A percentile compares a stretch with the other conserved stretches of the same genome.
These are phyloP conservation scores for Pseudogymnoascus sp. DNA, from an alignment of 2,329 filamentous ascomycete genomes.

Conservation along the genomic window DNA sequence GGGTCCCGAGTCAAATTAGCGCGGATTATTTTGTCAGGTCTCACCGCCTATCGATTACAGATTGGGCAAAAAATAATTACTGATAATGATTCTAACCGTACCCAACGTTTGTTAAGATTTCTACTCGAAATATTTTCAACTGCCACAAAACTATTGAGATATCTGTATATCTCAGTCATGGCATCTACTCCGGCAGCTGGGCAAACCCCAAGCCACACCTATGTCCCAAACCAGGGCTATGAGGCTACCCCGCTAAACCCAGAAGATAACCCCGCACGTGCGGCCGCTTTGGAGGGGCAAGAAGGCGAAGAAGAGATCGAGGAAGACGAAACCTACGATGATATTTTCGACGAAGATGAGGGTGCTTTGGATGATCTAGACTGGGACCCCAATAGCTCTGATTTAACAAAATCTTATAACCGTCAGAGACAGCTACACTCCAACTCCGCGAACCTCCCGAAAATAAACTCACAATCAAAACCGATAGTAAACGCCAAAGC, in stretches of 20 bases:
- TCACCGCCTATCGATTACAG: slow-evolving; percentile 13
- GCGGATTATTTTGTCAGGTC: slow-evolving; percentile 6
- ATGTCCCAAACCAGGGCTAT: slow-evolving; percentile 45
- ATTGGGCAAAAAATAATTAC: slow-evolving; percentile 13
- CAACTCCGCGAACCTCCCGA: slow-evolving; percentile 43
- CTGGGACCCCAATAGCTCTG: slow-evolving; percentile 52
- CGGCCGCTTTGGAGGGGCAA: slow-evolving; percentile 29
- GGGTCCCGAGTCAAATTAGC: slow-evolving; percentile 9
- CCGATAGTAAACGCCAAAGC: slow-evolving; percentile 73
- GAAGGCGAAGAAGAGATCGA: slow-evolving; percentile 26
- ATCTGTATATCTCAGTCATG: slow-evolving; percentile 5
- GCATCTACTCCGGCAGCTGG: slow-evolving; percentile 36
- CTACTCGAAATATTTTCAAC: neutral
- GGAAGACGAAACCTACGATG: slow-evolving; percentile 39
- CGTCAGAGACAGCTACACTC: slow-evolving; percentile 66
- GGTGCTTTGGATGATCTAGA: slow-evolving; percentile 53
- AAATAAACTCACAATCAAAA: slow-evolving; percentile 66
- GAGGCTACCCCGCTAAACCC: slow-evolving; percentile 31
- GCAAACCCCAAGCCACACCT: slow-evolving; percentile 41
- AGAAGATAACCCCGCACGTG: slow-evolving; percentile 28
- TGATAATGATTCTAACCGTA: slow-evolving; percentile 7
- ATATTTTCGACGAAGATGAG: slow-evolving; percentile 54
- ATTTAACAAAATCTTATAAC: slow-evolving; percentile 80
- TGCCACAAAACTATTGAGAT: neutral
- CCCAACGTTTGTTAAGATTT: neutral